Evolutionary conservation across 2,329 filamentous ascomycete species (phyloP), one percentile per base, ranked within the genome.

Genomic region (Aspergillus aculeatus): DNA sequence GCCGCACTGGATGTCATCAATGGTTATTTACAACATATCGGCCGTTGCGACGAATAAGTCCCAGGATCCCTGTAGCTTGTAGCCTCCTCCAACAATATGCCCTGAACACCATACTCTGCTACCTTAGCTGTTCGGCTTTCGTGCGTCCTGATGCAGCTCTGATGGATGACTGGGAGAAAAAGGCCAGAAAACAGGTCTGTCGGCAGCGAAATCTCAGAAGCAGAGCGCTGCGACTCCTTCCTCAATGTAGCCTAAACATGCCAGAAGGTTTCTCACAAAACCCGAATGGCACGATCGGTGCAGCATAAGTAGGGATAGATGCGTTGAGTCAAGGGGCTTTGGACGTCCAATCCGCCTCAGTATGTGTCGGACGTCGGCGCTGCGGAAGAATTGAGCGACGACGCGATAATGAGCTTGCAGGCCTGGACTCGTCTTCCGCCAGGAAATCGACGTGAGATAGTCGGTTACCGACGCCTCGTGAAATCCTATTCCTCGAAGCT

Each of bases 311-410:
- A 16, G 16, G 6, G 12, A 3, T 19, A 7, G 16, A 6, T 5
- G n/a, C 16, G 14, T 16, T 44, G 16, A 16, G 38, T 44, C 38
- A 44, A 44, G 38, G 38, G 14, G 14, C 38, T 57, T 62, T 62
- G 64, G 63, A 72, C 38, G 69, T 63, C 73, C 75, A 77, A 48
- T 77, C 75, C n/a, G 73, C 62, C 44, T 76, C 75, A n/a, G 66
- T 65, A 58, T 70, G 71, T 23, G 74, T 75, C 32, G 69, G 73
- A 38, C 73, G 73, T 32, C 75, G 72, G 19, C 76, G 73, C 50
- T 75, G 71, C 41, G 73, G 71, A 54, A 77, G 70, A 35, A 78
- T 69, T 9, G 75, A 73, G 47, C 71, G 66, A 31, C 72, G 69
- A 41, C 75, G 73, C 55, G 64, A 66, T 5, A 71, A 62, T 2